A percentile compares a stretch with the other conserved stretches of the same genome.
phyloP scores from a whole-genome alignment of 345 rosid genomes.

The Eucalyptus leucophloia region DNA sequence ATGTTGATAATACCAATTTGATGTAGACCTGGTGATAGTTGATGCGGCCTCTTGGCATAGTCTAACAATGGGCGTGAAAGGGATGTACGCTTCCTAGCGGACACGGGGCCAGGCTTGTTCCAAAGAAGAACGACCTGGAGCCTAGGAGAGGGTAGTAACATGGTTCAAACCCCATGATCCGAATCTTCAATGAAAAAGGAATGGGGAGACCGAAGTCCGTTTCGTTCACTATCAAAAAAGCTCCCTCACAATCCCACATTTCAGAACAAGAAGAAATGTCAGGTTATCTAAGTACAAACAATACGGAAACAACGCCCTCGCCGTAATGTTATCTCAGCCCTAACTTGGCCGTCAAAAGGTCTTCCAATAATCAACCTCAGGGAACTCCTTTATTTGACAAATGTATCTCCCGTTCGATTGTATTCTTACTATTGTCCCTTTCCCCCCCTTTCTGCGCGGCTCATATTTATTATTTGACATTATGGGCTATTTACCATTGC shows the following conservation, averaged over 20 bases:
- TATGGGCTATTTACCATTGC: neutral
- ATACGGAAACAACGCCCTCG: neutral
- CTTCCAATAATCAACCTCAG: neutral
- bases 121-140: neutral
- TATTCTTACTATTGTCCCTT: neutral
- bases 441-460: neutral
- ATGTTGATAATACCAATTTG: neutral
- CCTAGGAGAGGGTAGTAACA: neutral
- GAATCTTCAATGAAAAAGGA: neutral
- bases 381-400: neutral
- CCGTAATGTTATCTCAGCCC: neutral
- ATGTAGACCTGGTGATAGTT: neutral
- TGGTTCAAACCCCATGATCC: neutral
- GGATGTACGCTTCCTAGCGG: neutral
- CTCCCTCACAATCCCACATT: neutral
- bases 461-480: neutral
- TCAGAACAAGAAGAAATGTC: neutral
- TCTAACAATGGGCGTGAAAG: neutral
- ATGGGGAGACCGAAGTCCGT: neutral
- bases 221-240: neutral
- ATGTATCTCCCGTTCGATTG: neutral
- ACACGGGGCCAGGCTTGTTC: neutral
- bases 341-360: neutral
- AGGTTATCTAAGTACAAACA: neutral
- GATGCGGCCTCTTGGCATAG: neutral